These are phyloP conservation scores for Cornus florida DNA, from an alignment of 148 eudicot species.

Conservation along the genomic window DNA sequence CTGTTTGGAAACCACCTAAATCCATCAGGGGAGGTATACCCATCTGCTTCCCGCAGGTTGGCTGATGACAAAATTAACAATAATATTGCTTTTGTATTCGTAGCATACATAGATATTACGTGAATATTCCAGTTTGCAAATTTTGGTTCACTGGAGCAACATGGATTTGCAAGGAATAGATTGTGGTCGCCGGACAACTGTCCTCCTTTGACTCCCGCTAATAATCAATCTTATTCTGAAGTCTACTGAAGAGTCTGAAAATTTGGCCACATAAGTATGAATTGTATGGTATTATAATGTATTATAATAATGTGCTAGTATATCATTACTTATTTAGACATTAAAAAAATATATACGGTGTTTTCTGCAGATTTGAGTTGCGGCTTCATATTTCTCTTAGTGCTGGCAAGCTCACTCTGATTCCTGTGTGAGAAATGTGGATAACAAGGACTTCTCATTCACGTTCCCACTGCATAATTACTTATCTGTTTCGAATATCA, in stretches of 20 bases:
- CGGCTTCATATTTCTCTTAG: slow-evolving; percentile 61
- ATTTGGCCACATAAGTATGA: slow-evolving; percentile 67
- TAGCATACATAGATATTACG: slow-evolving; percentile 21
- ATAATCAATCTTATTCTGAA: slow-evolving; percentile 56
- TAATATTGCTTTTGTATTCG: neutral
- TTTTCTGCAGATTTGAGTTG: slow-evolving; percentile 65
- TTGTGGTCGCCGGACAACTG: slow-evolving; percentile 64
- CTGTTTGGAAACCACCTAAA: slow-evolving; percentile 67
- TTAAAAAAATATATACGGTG: neutral
- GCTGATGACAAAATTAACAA: slow-evolving; percentile 3
- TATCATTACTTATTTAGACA: neutral
- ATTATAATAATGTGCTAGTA: too few species aligned
- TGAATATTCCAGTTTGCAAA: slow-evolving; percentile 58
- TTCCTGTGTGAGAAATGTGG: slow-evolving; percentile 77
- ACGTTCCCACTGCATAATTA: slow-evolving; percentile 71
- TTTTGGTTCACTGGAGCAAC: slow-evolving; percentile 76
- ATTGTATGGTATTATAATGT: neutral
- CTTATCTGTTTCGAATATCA: slow-evolving; percentile 72
- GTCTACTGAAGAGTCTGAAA: slow-evolving; percentile 68
- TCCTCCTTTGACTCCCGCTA: slow-evolving; percentile 68
- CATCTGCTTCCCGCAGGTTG: slow-evolving; percentile 78
- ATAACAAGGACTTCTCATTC: slow-evolving; percentile 69
- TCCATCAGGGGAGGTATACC: slow-evolving; percentile 74
- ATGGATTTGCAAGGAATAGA: slow-evolving; percentile 88
- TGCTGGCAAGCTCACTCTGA: slow-evolving; percentile 72